A percentile compares a stretch with the other conserved stretches of the same genome.
These are phyloP conservation scores for Diaporthe velutina DNA, from an alignment of 2,329 filamentous ascomycete genomes.

Conservation along the genomic window DNA sequence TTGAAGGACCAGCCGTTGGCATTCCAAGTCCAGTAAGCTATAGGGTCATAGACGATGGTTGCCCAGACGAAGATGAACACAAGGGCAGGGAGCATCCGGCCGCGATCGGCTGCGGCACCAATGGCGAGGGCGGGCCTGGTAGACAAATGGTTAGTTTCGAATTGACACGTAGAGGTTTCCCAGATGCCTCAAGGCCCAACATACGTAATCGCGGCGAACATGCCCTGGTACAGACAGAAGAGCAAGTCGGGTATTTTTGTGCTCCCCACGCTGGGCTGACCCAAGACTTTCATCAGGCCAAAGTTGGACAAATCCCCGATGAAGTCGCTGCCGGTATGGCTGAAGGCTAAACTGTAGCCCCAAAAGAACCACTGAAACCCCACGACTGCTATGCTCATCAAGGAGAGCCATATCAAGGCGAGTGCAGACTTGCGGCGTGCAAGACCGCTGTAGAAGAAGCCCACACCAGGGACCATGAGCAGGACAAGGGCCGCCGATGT, in stretches of 20 bases:
- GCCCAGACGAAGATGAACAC: constrained; percentile 80
- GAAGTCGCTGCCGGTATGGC: constrained; percentile 81
- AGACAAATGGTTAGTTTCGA: background rate
- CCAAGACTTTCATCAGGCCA: constrained; percentile 83
- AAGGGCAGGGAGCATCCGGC: constrained; percentile 71
- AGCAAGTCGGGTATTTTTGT: constrained; percentile 82
- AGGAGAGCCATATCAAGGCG: constrained; percentile 85
- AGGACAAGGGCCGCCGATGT: constrained; percentile 83
- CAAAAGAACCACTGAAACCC: constrained; percentile 97
- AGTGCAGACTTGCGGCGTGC: constrained; percentile 90
- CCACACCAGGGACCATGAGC: constrained; percentile 93
- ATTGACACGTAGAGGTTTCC: background rate
- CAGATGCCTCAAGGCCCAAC: background rate
- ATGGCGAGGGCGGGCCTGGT: constrained; percentile 69
- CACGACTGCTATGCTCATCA: constrained; percentile 84
- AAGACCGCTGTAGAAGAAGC: constrained; percentile 94
- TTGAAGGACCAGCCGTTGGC: constrained; percentile 77
- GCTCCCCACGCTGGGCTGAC: constrained; percentile 80
- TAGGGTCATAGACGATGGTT: constrained; percentile 79
- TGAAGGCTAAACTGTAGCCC: constrained; percentile 90
- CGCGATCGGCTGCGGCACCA: constrained; percentile 72
- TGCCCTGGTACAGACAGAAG: constrained; percentile 88
- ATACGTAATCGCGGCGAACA: constrained; percentile 92
- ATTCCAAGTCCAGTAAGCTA: constrained; percentile 86
- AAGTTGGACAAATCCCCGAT: constrained; percentile 87